A percentile compares a stretch with the other conserved stretches of the same genome.
Conservation (phyloP, 2,329 filamentous ascomycete genomes). For the Triangularia verruculosa region DNA sequence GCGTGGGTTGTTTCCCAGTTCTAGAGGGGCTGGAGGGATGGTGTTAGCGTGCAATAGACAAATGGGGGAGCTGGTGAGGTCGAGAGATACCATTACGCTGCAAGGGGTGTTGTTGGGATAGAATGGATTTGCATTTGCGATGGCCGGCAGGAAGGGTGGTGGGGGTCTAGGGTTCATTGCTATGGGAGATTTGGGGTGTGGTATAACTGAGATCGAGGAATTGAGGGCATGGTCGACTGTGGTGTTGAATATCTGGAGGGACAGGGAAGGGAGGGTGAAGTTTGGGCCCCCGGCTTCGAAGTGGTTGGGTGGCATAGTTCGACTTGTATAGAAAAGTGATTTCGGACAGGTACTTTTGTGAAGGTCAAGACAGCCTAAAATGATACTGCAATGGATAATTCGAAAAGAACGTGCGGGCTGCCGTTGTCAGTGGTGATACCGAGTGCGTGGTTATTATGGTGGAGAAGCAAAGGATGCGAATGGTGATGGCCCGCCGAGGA, state of each 20-base stretch:
- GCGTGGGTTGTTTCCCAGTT: conserved; percentile 71
- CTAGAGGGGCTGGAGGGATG: conserved; percentile 63
- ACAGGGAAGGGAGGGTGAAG: neutral
- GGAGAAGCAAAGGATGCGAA: neutral
- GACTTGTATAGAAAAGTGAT: neutral
- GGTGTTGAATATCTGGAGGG: neutral
- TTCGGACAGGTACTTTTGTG: neutral
- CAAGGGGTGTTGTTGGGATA: neutral
- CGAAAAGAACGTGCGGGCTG: too few species aligned
- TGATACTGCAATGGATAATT: neutral
- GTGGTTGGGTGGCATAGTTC: neutral
- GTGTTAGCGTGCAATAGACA: neutral
- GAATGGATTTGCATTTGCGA: neutral
- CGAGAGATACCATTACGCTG: neutral
- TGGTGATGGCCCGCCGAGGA: neutral
- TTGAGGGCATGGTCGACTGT: neutral
- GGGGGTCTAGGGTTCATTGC: neutral
- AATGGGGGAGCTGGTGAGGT: neutral
- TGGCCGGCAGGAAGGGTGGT: neutral
- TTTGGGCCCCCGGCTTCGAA: neutral
- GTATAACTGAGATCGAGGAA: neutral
- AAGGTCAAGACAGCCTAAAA: neutral
- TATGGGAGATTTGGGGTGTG: neutral
- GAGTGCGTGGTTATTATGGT: neutral
- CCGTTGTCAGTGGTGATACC: too few species aligned